phyloP scores from a whole-genome alignment of 257 asterid genomes.

The Lycium ferocissimum region DNA sequence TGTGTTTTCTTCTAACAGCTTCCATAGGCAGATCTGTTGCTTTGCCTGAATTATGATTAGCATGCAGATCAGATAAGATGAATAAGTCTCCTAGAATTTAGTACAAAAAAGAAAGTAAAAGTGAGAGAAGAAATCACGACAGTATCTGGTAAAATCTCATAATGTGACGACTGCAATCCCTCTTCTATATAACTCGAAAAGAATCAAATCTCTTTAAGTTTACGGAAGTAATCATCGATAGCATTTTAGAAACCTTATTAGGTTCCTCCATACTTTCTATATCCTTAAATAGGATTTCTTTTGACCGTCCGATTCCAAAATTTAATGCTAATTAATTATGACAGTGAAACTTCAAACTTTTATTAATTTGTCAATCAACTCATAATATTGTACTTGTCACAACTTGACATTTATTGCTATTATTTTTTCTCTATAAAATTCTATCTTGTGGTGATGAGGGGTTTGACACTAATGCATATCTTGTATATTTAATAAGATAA shows the following conservation, averaged over 20 bases:
- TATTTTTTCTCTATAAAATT: no score
- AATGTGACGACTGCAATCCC: not conserved
- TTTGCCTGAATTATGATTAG: slow-evolving; percentile 23
- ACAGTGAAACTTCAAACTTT: no score
- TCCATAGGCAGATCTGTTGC: not conserved
- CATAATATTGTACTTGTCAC: no score
- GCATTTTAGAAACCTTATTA: not conserved
- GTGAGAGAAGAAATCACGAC: not conserved
- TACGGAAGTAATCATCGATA: not conserved
- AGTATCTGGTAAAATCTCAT: not conserved
- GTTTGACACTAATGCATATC: no score
- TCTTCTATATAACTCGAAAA: not conserved
- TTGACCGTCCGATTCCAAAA: no score
- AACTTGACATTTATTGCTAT: no score
- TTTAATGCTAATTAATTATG: no score
- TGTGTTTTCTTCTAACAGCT: not conserved
- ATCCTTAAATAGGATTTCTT: not conserved
- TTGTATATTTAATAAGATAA: no score
- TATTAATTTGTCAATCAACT: no score
- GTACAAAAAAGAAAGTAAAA: not conserved
- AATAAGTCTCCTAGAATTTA: not conserved
- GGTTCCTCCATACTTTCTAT: not conserved
- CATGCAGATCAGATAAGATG: not conserved
- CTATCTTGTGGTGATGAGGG: no score
- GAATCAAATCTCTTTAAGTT: slow-evolving; percentile 20